Base-by-base conservation (phyloP, 2,329 filamentous ascomycete species). In the Diaporthe aspalathi region DNA sequence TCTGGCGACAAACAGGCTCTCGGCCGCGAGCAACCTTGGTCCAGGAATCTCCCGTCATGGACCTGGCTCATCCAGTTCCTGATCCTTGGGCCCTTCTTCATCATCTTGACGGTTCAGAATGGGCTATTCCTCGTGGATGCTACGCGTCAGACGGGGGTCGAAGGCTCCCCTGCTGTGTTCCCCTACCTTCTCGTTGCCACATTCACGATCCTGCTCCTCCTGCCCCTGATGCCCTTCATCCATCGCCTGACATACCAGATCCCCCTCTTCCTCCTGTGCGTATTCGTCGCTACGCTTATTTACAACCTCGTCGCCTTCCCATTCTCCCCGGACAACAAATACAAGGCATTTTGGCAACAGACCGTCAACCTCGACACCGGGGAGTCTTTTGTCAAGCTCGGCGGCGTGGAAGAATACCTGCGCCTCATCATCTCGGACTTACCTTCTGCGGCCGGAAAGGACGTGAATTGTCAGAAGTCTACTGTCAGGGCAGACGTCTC, bases 241-340 rank as follows among this genome's bases (percentile, higher is more conserved):
- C 95, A 98, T 79, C 92, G 95, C 53, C 90, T 96, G 74, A 94
- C 92, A 1, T 92, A 93, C 78, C 94, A 97, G 72, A 80, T 98
- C 5, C 95, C 96, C 0, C 83, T 92, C 0, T 91, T 97, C 76
- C 81, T 98, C 20, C 85, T 97, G 35, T 78, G 91, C 16, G 83
- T 97, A 11, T 93, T 94, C 73, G 77, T 89, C 29, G 93, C 87
- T 38, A 97, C 94, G 1, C 83, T 97, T 35, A 87, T 95, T 70
- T 98, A 97, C 84, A 97, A 97, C 78, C 88, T 98, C 5, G 83
- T 89, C 2, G 93, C 93, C 1, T 98, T 97, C 80, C 96, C 96
- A 0, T 98, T 98, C 81, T 96, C 94, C 0, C 83, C 88, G 27
- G 87, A 90, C 72, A 93, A 91, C 78, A 89, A 94, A 47, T 90